phyloP scores from a whole-genome alignment of 768 basidiomycete genomes.

The Suillus weaverae region DNA sequence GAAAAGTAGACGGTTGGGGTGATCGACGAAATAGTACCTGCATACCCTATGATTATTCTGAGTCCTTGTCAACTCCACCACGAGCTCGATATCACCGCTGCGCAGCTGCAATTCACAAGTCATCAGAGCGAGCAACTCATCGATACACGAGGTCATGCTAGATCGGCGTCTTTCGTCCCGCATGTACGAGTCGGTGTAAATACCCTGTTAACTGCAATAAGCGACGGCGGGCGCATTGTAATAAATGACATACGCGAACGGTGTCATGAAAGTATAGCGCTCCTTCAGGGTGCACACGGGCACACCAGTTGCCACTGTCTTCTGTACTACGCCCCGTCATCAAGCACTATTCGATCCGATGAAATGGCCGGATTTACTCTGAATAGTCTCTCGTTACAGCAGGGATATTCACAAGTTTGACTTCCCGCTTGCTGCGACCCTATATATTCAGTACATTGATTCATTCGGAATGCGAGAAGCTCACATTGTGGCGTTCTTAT shows the following conservation, averaged over 20 bases:
- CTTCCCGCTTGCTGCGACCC: neutral
- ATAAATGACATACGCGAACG: conserved; percentile 33
- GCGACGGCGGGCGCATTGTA: neutral
- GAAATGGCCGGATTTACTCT: neutral
- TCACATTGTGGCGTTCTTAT: neutral
- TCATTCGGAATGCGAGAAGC: neutral
- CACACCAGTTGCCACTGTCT: conserved; percentile 33
- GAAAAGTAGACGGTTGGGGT: conserved; percentile 42
- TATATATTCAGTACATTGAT: neutral
- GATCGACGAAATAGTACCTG: conserved; percentile 48
- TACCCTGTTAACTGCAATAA: conserved; percentile 29
- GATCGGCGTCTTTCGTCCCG: conserved; percentile 2
- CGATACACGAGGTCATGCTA: neutral
- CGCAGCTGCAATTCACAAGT: neutral
- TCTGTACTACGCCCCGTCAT: neutral
- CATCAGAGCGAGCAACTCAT: neutral
- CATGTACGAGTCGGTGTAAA: conserved; percentile 51
- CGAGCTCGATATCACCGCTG: neutral
- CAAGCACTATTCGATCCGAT: neutral
- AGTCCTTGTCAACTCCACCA: neutral
- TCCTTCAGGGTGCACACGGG: conserved; percentile 54
- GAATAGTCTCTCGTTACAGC: neutral
- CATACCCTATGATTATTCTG: neutral
- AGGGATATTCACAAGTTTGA: neutral
- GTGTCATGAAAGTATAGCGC: conserved; percentile 49